Evolutionary conservation across 2,329 filamentous ascomycete species (phyloP).

Genomic region (Rhynchosporium graminicola): DNA sequence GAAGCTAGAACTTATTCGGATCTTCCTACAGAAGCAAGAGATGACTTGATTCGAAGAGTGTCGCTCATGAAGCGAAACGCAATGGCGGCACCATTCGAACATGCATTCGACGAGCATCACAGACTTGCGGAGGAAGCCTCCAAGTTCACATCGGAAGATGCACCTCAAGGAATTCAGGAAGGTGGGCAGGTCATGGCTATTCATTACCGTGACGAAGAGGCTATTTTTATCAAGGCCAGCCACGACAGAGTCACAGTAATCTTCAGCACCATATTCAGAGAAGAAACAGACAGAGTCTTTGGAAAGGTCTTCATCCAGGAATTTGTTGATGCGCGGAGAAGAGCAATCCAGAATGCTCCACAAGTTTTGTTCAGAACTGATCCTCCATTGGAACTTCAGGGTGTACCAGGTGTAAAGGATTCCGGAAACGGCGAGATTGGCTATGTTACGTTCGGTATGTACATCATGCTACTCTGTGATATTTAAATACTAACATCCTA

Average conservation of each 20-base stretch:
- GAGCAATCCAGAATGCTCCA: slow-evolving; percentile 96
- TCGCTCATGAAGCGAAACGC: slow-evolving; percentile 95
- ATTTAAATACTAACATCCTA: slow-evolving; percentile 22
- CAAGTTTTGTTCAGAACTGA: slow-evolving; percentile 97
- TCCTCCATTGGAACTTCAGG: slow-evolving; percentile 86
- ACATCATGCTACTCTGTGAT: slow-evolving; percentile 16
- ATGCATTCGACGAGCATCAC: slow-evolving; percentile 92
- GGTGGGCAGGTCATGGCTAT: slow-evolving; percentile 94
- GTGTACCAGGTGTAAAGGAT: slow-evolving; percentile 77
- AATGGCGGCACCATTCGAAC: slow-evolving; percentile 98
- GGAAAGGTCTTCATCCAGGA: slow-evolving; percentile 99
- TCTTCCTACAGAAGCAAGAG: slow-evolving; percentile 63
- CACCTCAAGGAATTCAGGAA: slow-evolving; percentile 85
- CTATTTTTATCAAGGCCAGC: slow-evolving; percentile 97
- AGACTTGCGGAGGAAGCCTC: slow-evolving; percentile 83
- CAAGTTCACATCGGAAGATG: slow-evolving; percentile 90
- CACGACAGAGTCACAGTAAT: slow-evolving; percentile 98
- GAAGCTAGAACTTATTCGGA: slow-evolving; percentile 3
- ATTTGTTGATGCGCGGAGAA: slow-evolving; percentile 92
- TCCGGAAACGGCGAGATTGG: slow-evolving; percentile 83
- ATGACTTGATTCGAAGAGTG: slow-evolving; percentile 84
- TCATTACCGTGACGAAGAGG: slow-evolving; percentile 97
- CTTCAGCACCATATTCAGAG: slow-evolving; percentile 96
- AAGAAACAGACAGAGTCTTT: slow-evolving; percentile 96
- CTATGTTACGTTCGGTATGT: slow-evolving; percentile 92